phyloP scores from a whole-genome alignment of 2,329 filamentous ascomycete species.

The Epichloe baconii region DNA sequence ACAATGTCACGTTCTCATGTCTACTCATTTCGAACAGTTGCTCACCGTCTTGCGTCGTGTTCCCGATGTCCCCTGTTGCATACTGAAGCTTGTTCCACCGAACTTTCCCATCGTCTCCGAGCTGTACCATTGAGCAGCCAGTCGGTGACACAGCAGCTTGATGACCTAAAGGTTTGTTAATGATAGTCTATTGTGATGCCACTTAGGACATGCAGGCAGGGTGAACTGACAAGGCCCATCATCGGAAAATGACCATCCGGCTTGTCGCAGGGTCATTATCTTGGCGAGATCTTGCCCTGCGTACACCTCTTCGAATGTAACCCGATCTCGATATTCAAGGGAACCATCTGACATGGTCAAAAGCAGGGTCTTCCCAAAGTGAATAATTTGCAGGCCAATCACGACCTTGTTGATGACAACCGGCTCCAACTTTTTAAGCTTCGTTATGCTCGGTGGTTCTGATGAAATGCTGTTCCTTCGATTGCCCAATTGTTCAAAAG shows the following conservation, averaged over 20 bases:
- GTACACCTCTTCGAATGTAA: constrained; percentile 56
- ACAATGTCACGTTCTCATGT: background rate
- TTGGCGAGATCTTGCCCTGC: constrained; percentile 49
- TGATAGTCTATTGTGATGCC: background rate
- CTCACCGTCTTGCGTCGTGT: constrained; percentile 35
- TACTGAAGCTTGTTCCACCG: constrained; percentile 46
- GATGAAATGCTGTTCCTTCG: constrained; percentile 41
- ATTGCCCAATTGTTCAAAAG: constrained; percentile 60
- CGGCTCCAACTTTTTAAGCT: constrained; percentile 53
- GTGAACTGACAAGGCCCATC: constrained; percentile 46
- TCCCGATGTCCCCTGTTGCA: constrained; percentile 32
- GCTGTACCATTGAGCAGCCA: constrained; percentile 42
- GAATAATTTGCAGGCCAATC: constrained; percentile 53
- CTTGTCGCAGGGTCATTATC: constrained; percentile 60
- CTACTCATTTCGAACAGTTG: background rate
- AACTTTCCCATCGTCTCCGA: constrained; percentile 44
- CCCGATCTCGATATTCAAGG: constrained; percentile 66
- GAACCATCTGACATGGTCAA: constrained; percentile 70
- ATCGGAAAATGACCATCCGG: constrained; percentile 60
- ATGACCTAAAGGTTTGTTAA: constrained; percentile 28
- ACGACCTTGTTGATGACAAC: constrained; percentile 59
- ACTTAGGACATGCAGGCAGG: background rate
- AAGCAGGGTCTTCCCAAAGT: constrained; percentile 58
- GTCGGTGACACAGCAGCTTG: constrained; percentile 50
- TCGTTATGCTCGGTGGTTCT: constrained; percentile 20